Base-by-base conservation (phyloP, 371 early-diverging fungal genomes). In the Mucor circinelloides region DNA sequence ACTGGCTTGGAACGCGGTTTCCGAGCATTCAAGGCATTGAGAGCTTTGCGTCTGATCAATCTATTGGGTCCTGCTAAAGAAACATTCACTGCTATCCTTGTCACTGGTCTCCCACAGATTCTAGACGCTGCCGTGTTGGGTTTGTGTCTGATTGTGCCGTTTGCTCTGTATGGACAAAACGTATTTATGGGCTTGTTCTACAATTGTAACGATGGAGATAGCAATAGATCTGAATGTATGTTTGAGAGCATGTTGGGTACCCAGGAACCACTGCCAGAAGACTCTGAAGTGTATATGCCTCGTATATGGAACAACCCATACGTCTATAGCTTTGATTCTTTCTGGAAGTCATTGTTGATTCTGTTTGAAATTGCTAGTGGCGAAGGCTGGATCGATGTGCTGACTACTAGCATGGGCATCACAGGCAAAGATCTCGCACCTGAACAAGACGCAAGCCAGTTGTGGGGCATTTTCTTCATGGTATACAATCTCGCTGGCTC, bases 311-410 rank as follows among this genome's bases (percentile, higher is more conserved):
- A 62, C 9, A 90, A 90, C 54, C 91, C 89, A 0, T 78, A 82
- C 30, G 85, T 80, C 0, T 90, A 88, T 71, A 90, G 88, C 58
- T 91, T 91, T 78, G 88, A 90, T 68, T 82, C 83, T 17, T 89
- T 91, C 73, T 78, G 83, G 58, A 67, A 74, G 0, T 85, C 87
- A 0, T 72, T 90, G 40, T 62, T 89, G 60, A 85, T 89, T 36
- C 71, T 91, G 1, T 85, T 91, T 50, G 89, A 89, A 64, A 87
- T 88, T 73, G 78, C 86, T 1, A 89, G 89, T 25, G 89, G 90
- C 48, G 92, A 91, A 70, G 90, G 90, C 5, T 91, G 92, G 92
- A 76, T 84, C 2, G 87, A 88, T 61, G 90, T 90, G 3, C 73
- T 90, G 79, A 69, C 75, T 5, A 78, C 83, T 0, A 82, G 87